Evolutionary conservation across 345 rosid genomes (phyloP).

Genomic region (Arabis hirsuta): DNA sequence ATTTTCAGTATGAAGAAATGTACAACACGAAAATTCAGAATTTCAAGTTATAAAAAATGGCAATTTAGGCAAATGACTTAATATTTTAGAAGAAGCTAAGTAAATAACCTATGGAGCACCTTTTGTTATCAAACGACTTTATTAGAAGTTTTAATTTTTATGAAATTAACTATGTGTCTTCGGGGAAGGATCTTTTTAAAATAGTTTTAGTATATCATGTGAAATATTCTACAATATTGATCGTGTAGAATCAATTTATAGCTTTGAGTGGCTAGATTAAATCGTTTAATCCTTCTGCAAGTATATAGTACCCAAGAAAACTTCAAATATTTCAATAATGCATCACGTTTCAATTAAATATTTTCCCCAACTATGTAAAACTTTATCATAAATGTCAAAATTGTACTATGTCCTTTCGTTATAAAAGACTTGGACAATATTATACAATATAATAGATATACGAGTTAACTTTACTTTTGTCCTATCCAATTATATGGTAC

Average conservation of each 20-base stretch:
- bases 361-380: slow-evolving; percentile 18
- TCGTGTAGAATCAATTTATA: background rate
- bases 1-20: background rate
- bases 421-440: slow-evolving; percentile 29
- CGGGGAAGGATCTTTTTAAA: too few species aligned
- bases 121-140: too few species aligned
- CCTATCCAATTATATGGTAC: slow-evolving; percentile 36
- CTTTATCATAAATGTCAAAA: slow-evolving; percentile 42
- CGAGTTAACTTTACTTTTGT: slow-evolving; percentile 30
- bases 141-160: too few species aligned
- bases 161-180: too few species aligned
- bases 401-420: slow-evolving; percentile 45
- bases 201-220: slow-evolving; percentile 4
- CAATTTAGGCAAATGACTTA: too few species aligned
- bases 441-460: slow-evolving; percentile 26
- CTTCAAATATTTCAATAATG: slow-evolving; percentile 27
- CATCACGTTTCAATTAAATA: slow-evolving; percentile 2
- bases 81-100: too few species aligned
- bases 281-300: slow-evolving; percentile 7
- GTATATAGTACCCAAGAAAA: background rate
- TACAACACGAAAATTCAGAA: background rate
- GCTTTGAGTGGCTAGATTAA: slow-evolving; percentile 8
- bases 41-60: too few species aligned
- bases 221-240: background rate
- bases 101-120: too few species aligned